phyloP scores from a whole-genome alignment of 768 basidiomycete genomes.

The Leccinum sublutescens region DNA sequence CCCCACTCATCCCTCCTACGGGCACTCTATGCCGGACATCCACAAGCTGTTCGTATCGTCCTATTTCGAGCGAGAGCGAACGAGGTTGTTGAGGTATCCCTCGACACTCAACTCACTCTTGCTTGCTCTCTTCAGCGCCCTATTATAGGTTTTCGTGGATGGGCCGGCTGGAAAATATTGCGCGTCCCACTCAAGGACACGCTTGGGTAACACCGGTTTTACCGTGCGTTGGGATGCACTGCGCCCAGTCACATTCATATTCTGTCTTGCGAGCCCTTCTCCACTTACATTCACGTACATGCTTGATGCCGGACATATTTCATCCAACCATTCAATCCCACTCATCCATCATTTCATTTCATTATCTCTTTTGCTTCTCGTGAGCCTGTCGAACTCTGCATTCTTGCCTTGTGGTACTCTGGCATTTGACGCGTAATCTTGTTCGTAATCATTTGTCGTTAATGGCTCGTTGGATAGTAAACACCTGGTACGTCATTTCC shows the following conservation, averaged over 20 bases:
- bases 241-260: neutral
- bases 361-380: neutral
- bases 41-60: slow-evolving; percentile 1
- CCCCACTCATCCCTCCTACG: slow-evolving; percentile 11
- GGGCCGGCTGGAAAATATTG: neutral
- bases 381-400: slow-evolving; percentile 1
- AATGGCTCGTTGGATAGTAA: slow-evolving; percentile 1
- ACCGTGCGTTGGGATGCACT: neutral
- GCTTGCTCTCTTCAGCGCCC: neutral
- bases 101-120: neutral
- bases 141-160: neutral
- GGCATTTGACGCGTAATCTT: neutral
- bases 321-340: neutral
- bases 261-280: neutral
- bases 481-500: slow-evolving; percentile 9
- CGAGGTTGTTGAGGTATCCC: neutral
- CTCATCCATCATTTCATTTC: neutral
- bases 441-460: slow-evolving; percentile 2
- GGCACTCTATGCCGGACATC: neutral
- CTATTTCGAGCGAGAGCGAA: neutral
- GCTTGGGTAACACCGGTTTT: neutral
- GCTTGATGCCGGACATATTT: slow-evolving; percentile 1
- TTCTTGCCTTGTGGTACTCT: neutral
- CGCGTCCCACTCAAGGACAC: neutral
- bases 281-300: slow-evolving; percentile 4